A percentile compares a stretch with the other conserved stretches of the same genome.
Evolutionary conservation across 2,329 filamentous ascomycete species (phyloP).

Genomic region (Ascochyta clinopodiicola): DNA sequence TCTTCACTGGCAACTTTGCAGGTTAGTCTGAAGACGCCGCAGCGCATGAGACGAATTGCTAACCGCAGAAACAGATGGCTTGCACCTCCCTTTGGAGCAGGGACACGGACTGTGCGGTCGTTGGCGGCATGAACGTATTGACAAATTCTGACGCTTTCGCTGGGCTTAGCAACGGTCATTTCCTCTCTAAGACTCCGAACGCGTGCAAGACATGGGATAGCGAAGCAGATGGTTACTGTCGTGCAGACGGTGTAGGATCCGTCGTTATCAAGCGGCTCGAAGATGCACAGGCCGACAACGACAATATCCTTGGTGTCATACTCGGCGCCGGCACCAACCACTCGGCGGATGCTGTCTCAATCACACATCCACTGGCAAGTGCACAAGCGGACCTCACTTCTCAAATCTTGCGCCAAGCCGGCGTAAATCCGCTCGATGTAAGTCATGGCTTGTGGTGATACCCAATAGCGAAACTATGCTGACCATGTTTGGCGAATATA

Average conservation of each 20-base stretch:
- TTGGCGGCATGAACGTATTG: slow-evolving; percentile 31
- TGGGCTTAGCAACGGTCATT: slow-evolving; percentile 27
- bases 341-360: slow-evolving; percentile 32
- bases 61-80: slow-evolving; percentile 19
- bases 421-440: slow-evolving; percentile 39
- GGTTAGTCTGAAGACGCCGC: too few species aligned
- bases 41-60: background rate
- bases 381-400: too few species aligned
- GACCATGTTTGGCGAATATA: too few species aligned
- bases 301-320: slow-evolving; percentile 44
- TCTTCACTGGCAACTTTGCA: too few species aligned
- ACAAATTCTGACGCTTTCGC: slow-evolving; percentile 40
- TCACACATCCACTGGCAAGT: slow-evolving; percentile 25
- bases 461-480: too few species aligned
- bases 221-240: slow-evolving; percentile 42
- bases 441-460: too few species aligned
- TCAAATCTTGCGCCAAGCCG: slow-evolving; percentile 39
- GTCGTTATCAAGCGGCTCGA: slow-evolving; percentile 41
- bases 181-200: slow-evolving; percentile 21
- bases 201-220: slow-evolving; percentile 39
- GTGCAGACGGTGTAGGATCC: slow-evolving; percentile 34
- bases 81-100: slow-evolving; percentile 34
- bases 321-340: slow-evolving; percentile 50
- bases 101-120: slow-evolving; percentile 34
- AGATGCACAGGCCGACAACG: slow-evolving; percentile 42